Base-by-base conservation (phyloP, 768 basidiomycete genomes). In the Cystobasidium onofrii region DNA sequence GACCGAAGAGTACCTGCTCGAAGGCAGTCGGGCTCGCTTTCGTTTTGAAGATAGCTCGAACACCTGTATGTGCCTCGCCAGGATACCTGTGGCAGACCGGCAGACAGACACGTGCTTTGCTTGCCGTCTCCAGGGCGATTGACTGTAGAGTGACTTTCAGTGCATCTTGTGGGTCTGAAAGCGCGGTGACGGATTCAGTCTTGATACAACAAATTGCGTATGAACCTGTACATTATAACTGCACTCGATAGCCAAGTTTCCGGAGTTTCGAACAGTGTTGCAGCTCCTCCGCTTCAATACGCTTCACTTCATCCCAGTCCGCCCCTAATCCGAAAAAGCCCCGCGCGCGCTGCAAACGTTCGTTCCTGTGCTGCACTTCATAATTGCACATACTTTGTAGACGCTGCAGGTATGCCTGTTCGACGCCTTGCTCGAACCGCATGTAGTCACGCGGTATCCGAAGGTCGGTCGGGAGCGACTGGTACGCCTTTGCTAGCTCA, bases 311-410 rank as follows among this genome's bases (percentile, higher is more conserved):
- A 36, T 92, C 89, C 90, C 90, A 92, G 80, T 98, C 90, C 13
- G 92, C 90, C 34, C 92, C 91, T 67, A 96, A 83, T 4, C 94
- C 95, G 80, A 97, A 93, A 75, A 96, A 81, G 3, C 95, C 95
- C 44, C 90, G 81, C 78, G 92, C 89, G 10, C 86, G 84, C 65
- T 93, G 89, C 79, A 88, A 88, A 74, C 84, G 82, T 74, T 88
- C 87, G 78, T 89, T 85, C 80, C 88, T 88, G 73, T 83, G 80
- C 76, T 91, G 88, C 62, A 87, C 74, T 52, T 87, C 88, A 6
- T 84, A 83, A 76, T 89, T 87, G 81, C 95, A 98, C 77, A 87
- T 84, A 36, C 83, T 79, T 76, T 88, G 89, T 72, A 92, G 82
- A 66, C 86, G 85, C 75, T 87, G 86, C 1, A 88, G 88, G 80